phyloP scores from a whole-genome alignment of 1,284 basidiomycete species.

The Coniophora puteana region DNA sequence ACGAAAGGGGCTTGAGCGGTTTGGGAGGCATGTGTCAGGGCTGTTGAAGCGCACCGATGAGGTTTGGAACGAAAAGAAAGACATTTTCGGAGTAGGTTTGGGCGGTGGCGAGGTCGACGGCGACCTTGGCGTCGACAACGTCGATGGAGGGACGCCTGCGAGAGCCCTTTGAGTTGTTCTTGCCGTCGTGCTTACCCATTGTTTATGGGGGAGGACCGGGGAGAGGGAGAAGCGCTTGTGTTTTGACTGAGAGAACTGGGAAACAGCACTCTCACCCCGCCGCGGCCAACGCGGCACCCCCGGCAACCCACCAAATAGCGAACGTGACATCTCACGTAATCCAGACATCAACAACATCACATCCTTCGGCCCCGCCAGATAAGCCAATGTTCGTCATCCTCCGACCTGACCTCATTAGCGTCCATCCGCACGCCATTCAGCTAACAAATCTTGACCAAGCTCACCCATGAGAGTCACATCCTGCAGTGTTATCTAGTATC shows the following conservation, averaged over 20 bases:
- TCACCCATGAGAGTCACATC: too few species aligned
- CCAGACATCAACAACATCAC: not conserved
- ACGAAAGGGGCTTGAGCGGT: slow-evolving; percentile 1
- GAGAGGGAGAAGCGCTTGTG: not conserved
- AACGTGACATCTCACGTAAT: too few species aligned
- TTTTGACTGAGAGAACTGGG: not conserved
- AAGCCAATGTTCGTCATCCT: too few species aligned
- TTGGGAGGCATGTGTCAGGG: not conserved
- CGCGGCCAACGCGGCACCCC: slow-evolving; percentile 14
- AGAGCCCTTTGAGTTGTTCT: slow-evolving; percentile 12
- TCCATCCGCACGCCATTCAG: too few species aligned
- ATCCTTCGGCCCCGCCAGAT: too few species aligned
- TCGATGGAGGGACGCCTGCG: slow-evolving; percentile 42
- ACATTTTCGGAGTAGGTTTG: slow-evolving; percentile 88
- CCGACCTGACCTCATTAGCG: too few species aligned
- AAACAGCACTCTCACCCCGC: slow-evolving; percentile 14
- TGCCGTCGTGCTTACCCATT: slow-evolving; percentile 29
- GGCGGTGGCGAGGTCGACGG: slow-evolving; percentile 79
- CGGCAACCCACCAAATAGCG: not conserved
- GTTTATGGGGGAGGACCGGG: slow-evolving; percentile 8
- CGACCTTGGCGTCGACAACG: slow-evolving; percentile 74
- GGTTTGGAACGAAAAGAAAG: slow-evolving; percentile 94
- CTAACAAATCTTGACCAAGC: too few species aligned
- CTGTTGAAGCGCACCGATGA: slow-evolving; percentile 68
- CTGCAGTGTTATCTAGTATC: too few species aligned